Evolutionary conservation across 176 grass and related monocot genomes (phyloP).

Genomic region (Triticum turgidum): DNA sequence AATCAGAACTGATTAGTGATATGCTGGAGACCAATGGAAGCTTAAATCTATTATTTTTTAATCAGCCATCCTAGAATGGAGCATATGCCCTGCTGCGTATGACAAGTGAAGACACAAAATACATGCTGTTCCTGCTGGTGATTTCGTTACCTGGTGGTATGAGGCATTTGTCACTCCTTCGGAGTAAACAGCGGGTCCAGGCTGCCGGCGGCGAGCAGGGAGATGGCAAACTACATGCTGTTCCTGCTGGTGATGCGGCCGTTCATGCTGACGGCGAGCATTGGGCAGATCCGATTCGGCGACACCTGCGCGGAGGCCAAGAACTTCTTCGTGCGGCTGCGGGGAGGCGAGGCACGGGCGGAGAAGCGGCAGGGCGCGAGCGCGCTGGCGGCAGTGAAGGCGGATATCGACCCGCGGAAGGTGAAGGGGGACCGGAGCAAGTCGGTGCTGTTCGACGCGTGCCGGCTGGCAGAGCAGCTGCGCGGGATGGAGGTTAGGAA

Average conservation of each 20-base stretch:
- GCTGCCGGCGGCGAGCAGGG: background rate
- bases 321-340: background rate
- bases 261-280: conserved; percentile 22
- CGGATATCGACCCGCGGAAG: conserved; percentile 8
- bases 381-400: background rate
- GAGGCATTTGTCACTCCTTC: too few relatives aligned
- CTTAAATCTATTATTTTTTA: background rate
- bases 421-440: conserved; percentile 56
- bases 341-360: background rate
- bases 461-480: conserved; percentile 23
- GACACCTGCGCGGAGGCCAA: conserved; percentile 37
- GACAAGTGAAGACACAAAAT: too few relatives aligned
- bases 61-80: too few relatives aligned
- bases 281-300: conserved; percentile 31
- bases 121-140: too few relatives aligned
- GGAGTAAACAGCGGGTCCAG: background rate
- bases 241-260: conserved; percentile 32
- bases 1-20: background rate
- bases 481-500: background rate
- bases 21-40: background rate
- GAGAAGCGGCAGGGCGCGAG: background rate
- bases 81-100: too few relatives aligned
- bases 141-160: too few relatives aligned
- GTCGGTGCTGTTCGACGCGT: conserved; percentile 42
- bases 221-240: conserved; percentile 11